Evolutionary conservation across 805 yeast genomes (phyloP), one percentile per base, ranked within the genome.

Genomic region (Saccharomycopsis sp.): DNA sequence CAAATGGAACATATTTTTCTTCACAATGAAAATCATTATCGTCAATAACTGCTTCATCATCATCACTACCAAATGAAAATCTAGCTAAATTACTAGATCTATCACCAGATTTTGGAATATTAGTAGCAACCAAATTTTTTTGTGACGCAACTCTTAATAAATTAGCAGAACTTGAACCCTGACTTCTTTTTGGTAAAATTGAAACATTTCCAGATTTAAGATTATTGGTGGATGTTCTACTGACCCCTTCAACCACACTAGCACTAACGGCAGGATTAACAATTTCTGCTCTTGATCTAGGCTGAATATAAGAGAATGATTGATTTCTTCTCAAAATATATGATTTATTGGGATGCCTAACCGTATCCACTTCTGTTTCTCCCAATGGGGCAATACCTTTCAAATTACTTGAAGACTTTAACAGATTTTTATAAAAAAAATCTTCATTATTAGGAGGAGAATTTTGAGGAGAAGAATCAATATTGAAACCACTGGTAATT

Each of bases 1-100:
- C 89, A 58, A 70, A 82, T 1, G 79, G 80, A 2, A 77, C 69
- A 41, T 74, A 59, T 42, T 62, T 73, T 15, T 34, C 30, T 6
- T 19, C 23, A 23, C 6, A 8, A 14, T 6, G 6, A 6, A 30
- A 30, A 18, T n/a, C 19, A 6, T 6, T n/a, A 12, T 10, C n/a
- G n/a, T 18, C 21, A 17, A 10, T 15, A 32, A 4, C 6, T 37
- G 17, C 15, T 12, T 20, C 18, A n/a, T 30, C 31, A 5, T 31
- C 26, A 10, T 23, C 21, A 25, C 4, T 15, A 10, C 23, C 17
- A 6, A 28, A 14, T 14, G 6, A 15, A 28, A 23, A 13, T 13
- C 13, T 28, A n/a, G 26, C 8, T 6, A 14, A 10, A 25, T n/a
- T 17, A 15, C 20, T 29, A 5, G n/a, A 13, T 6, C 26, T 23